phyloP scores from a whole-genome alignment of 73 alveolate species.

The Uronychia setigera region DNA sequence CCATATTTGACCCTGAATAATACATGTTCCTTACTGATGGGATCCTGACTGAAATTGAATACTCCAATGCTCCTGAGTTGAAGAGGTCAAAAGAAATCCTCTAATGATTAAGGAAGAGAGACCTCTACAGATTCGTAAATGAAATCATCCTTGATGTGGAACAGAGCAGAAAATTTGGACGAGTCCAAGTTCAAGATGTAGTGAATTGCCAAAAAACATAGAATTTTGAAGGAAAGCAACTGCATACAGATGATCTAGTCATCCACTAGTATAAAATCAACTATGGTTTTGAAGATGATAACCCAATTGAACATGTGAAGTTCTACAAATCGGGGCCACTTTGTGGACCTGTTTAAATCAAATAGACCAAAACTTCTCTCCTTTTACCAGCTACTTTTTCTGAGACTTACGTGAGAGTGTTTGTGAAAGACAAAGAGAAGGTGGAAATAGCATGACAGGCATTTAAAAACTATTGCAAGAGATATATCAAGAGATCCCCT shows the following conservation, averaged over 20 bases:
- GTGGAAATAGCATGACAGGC: constrained; percentile 61
- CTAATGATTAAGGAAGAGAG: constrained; percentile 60
- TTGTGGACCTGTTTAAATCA: too few relatives aligned
- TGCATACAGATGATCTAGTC: constrained; percentile 74
- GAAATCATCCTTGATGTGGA: constrained; percentile 40
- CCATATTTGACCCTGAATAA: constrained; percentile 64
- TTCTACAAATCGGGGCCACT: too few relatives aligned
- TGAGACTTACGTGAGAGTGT: constrained; percentile 69
- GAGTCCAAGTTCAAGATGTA: constrained; percentile 59
- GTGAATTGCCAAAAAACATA: constrained; percentile 55
- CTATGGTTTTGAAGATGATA: constrained; percentile 67
- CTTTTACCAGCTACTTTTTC: constrained; percentile 67
- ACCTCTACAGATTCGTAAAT: constrained; percentile 62
- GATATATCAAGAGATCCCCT: too few relatives aligned
- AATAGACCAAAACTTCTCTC: too few relatives aligned
- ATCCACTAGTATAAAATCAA: constrained; percentile 54
- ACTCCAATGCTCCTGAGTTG: constrained; percentile 50
- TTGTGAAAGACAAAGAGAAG: constrained; percentile 71
- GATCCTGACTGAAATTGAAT: constrained; percentile 62
- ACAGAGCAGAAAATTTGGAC: constrained; percentile 28
- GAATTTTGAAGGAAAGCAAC: too few relatives aligned
- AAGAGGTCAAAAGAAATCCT: constrained; percentile 59
- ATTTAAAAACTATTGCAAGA: constrained; percentile 39
- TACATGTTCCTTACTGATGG: constrained; percentile 79
- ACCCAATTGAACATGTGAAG: constrained; percentile 67